Conservation (phyloP, 164 flowering plant species). For the Warburgia ugandensis region DNA sequence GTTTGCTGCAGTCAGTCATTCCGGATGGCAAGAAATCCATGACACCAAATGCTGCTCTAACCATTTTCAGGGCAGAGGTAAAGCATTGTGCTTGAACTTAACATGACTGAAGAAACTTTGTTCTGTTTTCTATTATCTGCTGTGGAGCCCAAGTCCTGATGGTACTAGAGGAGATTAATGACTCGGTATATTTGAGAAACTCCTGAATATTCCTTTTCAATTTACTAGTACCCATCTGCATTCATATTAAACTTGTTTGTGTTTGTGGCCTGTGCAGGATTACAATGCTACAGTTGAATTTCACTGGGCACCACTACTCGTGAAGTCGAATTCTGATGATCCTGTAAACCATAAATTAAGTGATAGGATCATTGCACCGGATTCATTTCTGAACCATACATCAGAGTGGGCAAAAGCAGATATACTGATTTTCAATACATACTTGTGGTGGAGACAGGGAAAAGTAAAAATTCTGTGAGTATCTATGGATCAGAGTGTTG, state of each 20-base stretch:
- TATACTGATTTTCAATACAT: conserved; percentile 78
- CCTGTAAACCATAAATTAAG: conserved; percentile 76
- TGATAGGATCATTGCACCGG: conserved; percentile 79
- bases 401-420: conserved; percentile 81
- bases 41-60: conserved; percentile 76
- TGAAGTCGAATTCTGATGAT: conserved; percentile 86
- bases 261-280: conserved; percentile 31
- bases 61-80: conserved; percentile 91
- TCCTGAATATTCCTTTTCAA: too few relatives aligned
- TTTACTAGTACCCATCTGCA: background rate
- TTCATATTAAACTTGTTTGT: background rate
- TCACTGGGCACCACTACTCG: conserved; percentile 92
- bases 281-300: conserved; percentile 93
- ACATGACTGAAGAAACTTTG: background rate
- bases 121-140: background rate
- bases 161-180: too few relatives aligned
- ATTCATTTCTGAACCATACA: conserved; percentile 71
- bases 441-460: conserved; percentile 98
- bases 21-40: conserved; percentile 65
- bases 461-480: conserved; percentile 85
- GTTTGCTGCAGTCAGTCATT: conserved; percentile 74
- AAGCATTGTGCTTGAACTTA: background rate
- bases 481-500: background rate
- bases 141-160: too few relatives aligned
- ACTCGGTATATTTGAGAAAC: too few relatives aligned